Conservation (phyloP, 768 basidiomycete genomes). For the Agrocybe praecox region DNA sequence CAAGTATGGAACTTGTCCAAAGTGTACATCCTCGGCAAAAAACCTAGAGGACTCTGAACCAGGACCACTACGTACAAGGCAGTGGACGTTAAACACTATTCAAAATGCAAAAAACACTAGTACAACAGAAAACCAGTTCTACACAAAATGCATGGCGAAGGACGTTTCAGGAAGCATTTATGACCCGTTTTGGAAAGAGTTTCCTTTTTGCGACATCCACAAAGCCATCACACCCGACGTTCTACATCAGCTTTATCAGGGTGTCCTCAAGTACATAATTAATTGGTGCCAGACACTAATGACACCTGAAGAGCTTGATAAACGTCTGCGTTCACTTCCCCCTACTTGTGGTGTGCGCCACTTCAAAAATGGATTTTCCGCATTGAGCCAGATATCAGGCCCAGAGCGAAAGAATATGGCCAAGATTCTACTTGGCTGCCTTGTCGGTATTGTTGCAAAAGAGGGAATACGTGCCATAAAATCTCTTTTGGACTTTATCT, state of each 20-base stretch:
- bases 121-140: too few species aligned
- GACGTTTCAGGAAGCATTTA: conserved; percentile 9
- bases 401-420: conserved; percentile 36
- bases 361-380: conserved; percentile 41
- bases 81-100: too few species aligned
- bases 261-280: conserved; percentile 11
- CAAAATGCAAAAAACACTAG: too few species aligned
- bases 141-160: conserved; percentile 12
- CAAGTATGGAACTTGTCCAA: conserved; percentile 18
- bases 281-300: conserved; percentile 5
- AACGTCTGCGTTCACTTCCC: conserved; percentile 32
- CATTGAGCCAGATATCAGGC: conserved; percentile 39
- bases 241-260: too few species aligned
- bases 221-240: too few species aligned
- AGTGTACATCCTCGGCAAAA: conserved; percentile 5
- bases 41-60: too few species aligned
- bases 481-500: conserved; percentile 32
- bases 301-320: conserved; percentile 16
- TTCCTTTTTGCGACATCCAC: too few species aligned
- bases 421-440: conserved; percentile 27
- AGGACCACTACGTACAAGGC: too few species aligned
- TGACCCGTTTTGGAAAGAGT: conserved; percentile 15
- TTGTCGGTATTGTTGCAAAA: conserved; percentile 19
- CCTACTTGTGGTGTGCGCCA: conserved; percentile 27
- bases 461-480: conserved; percentile 14